Evolutionary conservation across 345 rosid genomes (phyloP).

Genomic region (Acer campestre): DNA sequence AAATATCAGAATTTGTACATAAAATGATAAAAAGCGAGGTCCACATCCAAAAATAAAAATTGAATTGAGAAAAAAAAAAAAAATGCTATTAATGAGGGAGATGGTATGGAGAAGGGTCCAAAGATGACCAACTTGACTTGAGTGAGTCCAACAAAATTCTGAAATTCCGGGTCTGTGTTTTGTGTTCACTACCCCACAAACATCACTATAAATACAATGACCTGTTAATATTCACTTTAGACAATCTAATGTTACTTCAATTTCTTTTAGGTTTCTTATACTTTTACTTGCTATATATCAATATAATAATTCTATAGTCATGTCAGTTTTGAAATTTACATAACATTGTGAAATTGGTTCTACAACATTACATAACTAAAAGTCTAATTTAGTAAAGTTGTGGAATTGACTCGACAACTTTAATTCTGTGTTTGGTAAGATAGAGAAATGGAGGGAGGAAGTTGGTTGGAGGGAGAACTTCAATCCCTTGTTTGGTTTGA

Average conservation of each 20-base stretch:
- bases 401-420: too few relatives aligned
- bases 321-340: too few relatives aligned
- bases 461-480: too few relatives aligned
- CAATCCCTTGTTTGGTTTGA: too few relatives aligned
- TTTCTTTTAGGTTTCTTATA: background rate
- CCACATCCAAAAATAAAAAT: background rate
- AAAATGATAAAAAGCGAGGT: background rate
- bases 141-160: conserved; percentile 15
- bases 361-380: too few relatives aligned
- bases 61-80: background rate
- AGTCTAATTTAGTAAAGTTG: too few relatives aligned
- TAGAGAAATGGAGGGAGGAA: too few relatives aligned
- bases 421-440: too few relatives aligned
- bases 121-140: background rate
- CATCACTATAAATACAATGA: background rate
- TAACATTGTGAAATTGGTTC: too few relatives aligned
- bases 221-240: background rate
- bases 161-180: conserved; percentile 25
- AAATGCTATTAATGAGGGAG: conserved; percentile 16
- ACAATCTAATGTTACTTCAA: background rate
- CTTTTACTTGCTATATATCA: too few relatives aligned
- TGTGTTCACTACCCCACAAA: background rate
- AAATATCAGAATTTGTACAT: background rate
- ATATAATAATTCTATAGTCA: too few relatives aligned
- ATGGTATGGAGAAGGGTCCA: conserved; percentile 14